These are phyloP conservation scores for Hypericum perforatum DNA, from an alignment of 345 rosid genomes.

Conservation along the genomic window DNA sequence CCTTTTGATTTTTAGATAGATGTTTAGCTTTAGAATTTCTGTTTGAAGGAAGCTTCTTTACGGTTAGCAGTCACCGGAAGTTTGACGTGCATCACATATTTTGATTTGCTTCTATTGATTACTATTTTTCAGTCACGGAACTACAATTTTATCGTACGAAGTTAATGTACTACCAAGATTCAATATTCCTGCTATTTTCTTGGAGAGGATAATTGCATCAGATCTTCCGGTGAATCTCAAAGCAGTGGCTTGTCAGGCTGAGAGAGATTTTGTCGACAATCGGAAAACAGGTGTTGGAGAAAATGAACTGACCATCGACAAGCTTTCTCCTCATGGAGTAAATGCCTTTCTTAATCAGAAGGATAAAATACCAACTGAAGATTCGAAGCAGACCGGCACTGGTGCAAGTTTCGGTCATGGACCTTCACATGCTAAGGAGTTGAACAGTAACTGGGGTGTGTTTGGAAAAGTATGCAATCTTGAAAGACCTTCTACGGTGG, in stretches of 20 bases:
- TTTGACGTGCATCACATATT: too few relatives aligned
- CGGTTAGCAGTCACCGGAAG: too few relatives aligned
- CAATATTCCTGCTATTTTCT: constrained; percentile 85
- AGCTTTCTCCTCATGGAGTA: constrained; percentile 21
- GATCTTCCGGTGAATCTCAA: constrained; percentile 92
- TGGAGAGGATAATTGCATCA: constrained; percentile 87
- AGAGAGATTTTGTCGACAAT: constrained; percentile 35
- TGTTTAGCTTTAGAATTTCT: neutral
- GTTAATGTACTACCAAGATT: constrained; percentile 83
- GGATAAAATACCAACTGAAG: constrained; percentile 17
- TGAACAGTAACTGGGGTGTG: constrained; percentile 61
- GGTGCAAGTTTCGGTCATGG: constrained; percentile 32
- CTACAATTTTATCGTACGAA: constrained; percentile 64
- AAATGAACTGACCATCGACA: constrained; percentile 22
- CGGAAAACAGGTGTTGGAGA: constrained; percentile 27
- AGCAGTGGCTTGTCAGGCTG: constrained; percentile 80
- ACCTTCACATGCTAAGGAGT: constrained; percentile 36
- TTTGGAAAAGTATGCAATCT: constrained; percentile 75
- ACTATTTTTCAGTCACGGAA: constrained; percentile 34
- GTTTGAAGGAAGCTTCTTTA: too few relatives aligned
- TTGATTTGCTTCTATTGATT: neutral
- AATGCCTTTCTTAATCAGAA: constrained; percentile 23
- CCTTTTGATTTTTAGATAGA: neutral
- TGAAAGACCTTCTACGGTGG: constrained; percentile 68
- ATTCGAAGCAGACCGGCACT: constrained; percentile 22